These are phyloP conservation scores for Lentinus brumalis DNA, from an alignment of 768 basidiomycete species.

Conservation along the genomic window DNA sequence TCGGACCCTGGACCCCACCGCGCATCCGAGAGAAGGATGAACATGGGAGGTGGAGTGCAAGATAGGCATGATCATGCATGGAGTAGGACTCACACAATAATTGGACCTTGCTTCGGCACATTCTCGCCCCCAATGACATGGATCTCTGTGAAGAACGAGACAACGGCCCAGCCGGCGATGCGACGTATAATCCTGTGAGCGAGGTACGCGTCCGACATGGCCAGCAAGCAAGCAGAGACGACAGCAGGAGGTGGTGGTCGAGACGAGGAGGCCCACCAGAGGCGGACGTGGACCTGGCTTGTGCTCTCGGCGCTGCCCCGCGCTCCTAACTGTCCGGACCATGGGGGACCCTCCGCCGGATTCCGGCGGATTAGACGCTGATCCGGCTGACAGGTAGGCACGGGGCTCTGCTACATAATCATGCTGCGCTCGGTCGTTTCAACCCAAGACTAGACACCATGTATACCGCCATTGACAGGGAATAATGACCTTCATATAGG, in stretches of 20 bases:
- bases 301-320: no score
- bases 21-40: background rate
- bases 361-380: no score
- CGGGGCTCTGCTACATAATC: no score
- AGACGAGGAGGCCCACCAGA: background rate
- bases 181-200: conserved; percentile 73
- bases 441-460: no score
- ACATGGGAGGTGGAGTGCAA: background rate
- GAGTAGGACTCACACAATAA: conserved; percentile 75
- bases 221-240: background rate
- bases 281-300: no score
- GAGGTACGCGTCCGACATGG: conserved; percentile 39
- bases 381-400: no score
- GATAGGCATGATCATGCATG: background rate
- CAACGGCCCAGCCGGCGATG: conserved; percentile 72
- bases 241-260: background rate
- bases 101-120: conserved; percentile 85
- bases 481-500: no score
- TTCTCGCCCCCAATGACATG: conserved; percentile 86
- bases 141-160: conserved; percentile 88
- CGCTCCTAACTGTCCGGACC: no score
- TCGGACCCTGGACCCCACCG: background rate
- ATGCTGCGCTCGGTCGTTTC: no score
- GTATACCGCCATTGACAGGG: no score
- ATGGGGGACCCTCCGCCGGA: no score